These are phyloP conservation scores for Linum tenue DNA, from an alignment of 345 rosid genomes.

Conservation along the genomic window DNA sequence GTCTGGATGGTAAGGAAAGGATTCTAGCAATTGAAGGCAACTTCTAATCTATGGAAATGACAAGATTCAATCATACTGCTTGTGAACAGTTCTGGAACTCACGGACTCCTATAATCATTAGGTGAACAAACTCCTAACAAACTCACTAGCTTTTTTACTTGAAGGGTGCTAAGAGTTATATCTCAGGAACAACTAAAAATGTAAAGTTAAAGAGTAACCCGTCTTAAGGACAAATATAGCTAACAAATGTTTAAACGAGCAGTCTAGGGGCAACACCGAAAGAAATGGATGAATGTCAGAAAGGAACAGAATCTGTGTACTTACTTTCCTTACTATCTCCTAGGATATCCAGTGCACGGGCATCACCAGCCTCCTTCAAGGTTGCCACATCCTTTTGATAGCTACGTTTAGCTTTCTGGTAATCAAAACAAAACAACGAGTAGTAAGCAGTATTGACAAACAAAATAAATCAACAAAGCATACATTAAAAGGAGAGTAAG, in stretches of 20 bases:
- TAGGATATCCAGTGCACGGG: constrained; percentile 33
- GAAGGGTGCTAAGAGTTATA: not conserved
- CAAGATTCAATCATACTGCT: not conserved
- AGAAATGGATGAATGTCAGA: not conserved
- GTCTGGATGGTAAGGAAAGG: not conserved
- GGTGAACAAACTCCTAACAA: not conserved
- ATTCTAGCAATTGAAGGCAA: not conserved
- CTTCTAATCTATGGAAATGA: not conserved
- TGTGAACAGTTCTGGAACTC: not conserved
- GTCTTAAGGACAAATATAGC: not conserved
- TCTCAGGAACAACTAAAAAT: not conserved
- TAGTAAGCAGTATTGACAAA: not conserved
- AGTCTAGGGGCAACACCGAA: not conserved
- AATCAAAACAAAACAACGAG: constrained; percentile 11
- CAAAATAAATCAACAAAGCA: not conserved
- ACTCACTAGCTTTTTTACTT: not conserved
- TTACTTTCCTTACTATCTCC: constrained; percentile 49
- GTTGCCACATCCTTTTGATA: constrained; percentile 81
- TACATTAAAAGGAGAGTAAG: not conserved
- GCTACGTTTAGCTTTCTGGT: constrained; percentile 86
- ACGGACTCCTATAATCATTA: not conserved
- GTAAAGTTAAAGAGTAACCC: not conserved
- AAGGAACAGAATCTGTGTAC: constrained; percentile 15
- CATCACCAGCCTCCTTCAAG: constrained; percentile 46
- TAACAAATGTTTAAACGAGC: not conserved